Evolutionary conservation across 768 basidiomycete species (phyloP), one percentile per base, ranked within the genome.

Genomic region (Cystoderma amianthinum): DNA sequence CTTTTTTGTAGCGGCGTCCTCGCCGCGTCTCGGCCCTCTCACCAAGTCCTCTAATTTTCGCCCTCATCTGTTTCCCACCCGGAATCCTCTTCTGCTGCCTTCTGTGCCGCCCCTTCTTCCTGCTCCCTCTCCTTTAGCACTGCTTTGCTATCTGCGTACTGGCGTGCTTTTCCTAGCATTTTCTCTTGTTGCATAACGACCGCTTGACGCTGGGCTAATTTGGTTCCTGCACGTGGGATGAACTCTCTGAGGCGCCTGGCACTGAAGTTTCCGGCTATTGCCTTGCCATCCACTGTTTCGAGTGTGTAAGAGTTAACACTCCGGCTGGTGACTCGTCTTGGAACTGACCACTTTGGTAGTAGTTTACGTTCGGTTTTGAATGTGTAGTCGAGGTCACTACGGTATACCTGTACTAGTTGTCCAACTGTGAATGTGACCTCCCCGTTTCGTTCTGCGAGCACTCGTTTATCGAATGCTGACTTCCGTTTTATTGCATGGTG

Each of bases 401-500:
- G 21, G 19, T 42, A 42, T 5, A 36, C 17, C 23, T 42, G 41
- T 5, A 42, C 32, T 2, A 64, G 45, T 17, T 59, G 41, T 0
- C 55, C 55, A 4, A 4, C 2, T 4, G 42, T 5, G 44, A 65
- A 66, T 2, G 43, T 28, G 3, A 60, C 52, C n/a, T 48, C 55
- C 1, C 56, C 44, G 2, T 46, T 32, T 9, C 30, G 5, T 6
- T 19, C 32, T 1, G 11, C 21, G 18, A 48, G 9, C 1, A 64
- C 52, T 12, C 42, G 41, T 30, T 35, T 32, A 40, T 65, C 53
- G 34, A 65, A 67, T 2, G 40, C 47, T 1, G 23, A 42, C 37
- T 63, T 64, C 2, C 50, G 38, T n/a, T 43, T 30, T 5, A 37
- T 13, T 13, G 62, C 50, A 12, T 64, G 58, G 3, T 39, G 23